Percentiles rank a stretch among this genome's conserved stretches.
phyloP scores from a whole-genome alignment of 148 eudicot species.

The Talinum fruticosum region DNA sequence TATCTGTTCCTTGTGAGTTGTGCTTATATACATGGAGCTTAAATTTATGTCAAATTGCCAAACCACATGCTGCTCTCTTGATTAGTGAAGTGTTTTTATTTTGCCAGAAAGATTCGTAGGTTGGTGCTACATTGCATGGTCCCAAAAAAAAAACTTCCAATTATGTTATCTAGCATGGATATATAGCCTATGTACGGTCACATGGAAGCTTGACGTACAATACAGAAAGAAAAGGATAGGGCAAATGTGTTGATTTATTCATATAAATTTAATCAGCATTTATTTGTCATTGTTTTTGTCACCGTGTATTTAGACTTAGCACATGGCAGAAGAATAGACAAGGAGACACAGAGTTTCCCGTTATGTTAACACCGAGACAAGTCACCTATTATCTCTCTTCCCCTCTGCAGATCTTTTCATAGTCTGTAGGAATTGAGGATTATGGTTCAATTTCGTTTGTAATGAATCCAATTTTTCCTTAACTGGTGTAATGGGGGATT shows the following conservation, averaged over 20 bases:
- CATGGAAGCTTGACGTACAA: conserved; percentile 10
- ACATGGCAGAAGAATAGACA: conserved; percentile 11
- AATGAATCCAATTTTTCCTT: too few relatives aligned
- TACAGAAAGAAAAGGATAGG: not conserved
- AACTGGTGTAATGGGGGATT: too few relatives aligned
- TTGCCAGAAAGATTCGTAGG: not conserved
- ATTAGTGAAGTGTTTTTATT: too few relatives aligned
- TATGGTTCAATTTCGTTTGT: too few relatives aligned
- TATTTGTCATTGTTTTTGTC: not conserved
- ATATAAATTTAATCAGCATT: not conserved
- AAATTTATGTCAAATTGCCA: too few relatives aligned
- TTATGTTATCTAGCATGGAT: too few relatives aligned
- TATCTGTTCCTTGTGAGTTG: too few relatives aligned
- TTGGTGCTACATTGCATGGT: not conserved
- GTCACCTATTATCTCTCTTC: not conserved
- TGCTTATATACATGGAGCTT: too few relatives aligned
- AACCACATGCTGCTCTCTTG: too few relatives aligned
- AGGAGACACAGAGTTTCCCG: not conserved
- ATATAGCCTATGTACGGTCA: conserved; percentile 33
- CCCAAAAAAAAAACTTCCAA: too few relatives aligned
- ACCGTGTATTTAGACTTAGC: not conserved
- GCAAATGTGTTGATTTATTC: not conserved
- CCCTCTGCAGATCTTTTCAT: too few relatives aligned
- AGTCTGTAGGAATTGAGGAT: not conserved
- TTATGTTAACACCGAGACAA: not conserved